Percentiles rank a stretch among this genome's conserved stretches.
Conservation (phyloP, 2,329 filamentous ascomycete genomes). For the Aspergillus fijiensis region DNA sequence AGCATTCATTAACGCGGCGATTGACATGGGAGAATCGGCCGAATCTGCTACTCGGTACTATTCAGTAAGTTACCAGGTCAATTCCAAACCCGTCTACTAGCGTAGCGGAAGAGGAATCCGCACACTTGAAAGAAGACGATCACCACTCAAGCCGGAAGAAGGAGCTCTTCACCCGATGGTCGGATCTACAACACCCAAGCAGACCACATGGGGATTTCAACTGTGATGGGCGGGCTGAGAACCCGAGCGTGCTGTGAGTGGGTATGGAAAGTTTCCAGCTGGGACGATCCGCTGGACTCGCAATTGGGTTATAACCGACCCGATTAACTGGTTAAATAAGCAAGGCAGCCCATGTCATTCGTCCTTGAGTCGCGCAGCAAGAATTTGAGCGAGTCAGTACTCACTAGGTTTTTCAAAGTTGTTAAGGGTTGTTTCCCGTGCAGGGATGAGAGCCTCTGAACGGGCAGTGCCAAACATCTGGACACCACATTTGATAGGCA, state of each 20-base stretch:
- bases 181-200: not conserved
- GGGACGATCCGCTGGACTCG: not conserved
- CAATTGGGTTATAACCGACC: not conserved
- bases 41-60: not conserved
- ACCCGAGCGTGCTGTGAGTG: not conserved
- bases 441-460: not conserved
- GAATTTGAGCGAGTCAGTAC: not conserved
- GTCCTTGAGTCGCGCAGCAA: not conserved
- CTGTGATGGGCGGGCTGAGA: not conserved
- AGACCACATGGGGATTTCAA: not conserved
- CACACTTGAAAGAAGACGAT: not conserved
- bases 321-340: not conserved
- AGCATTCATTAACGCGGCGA: not conserved
- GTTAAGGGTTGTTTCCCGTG: not conserved
- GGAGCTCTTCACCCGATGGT: not conserved
- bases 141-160: not conserved
- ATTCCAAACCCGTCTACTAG: not conserved
- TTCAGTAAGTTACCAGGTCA: too few species aligned
- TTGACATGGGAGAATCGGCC: not conserved
- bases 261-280: not conserved
- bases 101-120: not conserved
- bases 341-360: not conserved
- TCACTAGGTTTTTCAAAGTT: not conserved
- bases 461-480: not conserved
- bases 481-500: not conserved